Conservation (phyloP, 169 alveolate genomes). For the Cryptosporidium baileyi region DNA sequence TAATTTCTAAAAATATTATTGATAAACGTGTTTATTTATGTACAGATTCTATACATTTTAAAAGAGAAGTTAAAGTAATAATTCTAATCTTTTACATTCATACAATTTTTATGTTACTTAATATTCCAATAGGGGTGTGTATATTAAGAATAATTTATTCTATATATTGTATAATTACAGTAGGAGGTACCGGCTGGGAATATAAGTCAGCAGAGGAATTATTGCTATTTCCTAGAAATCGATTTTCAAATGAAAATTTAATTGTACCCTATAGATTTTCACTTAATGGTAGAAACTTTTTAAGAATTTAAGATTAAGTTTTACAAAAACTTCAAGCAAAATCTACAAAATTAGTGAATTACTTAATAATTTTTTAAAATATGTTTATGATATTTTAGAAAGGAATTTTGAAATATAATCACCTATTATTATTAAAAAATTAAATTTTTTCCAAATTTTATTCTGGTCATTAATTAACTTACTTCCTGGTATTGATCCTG, state of each 20-base stretch:
- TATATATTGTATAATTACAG: conserved; percentile 43
- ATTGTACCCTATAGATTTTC: conserved; percentile 51
- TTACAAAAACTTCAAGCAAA: background rate
- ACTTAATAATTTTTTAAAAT: background rate
- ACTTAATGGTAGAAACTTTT: conserved; percentile 43
- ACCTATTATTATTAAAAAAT: background rate
- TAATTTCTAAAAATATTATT: background rate
- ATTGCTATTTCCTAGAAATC: background rate
- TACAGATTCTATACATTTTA: background rate
- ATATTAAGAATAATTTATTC: conserved; percentile 41
- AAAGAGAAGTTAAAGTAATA: background rate
- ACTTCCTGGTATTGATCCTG: conserved; percentile 64
- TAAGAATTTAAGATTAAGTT: conserved; percentile 6
- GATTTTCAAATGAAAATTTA: conserved; percentile 6
- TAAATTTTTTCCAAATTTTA: background rate
- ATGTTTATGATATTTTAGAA: conserved; percentile 4
- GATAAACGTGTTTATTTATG: conserved; percentile 12
- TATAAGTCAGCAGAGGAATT: conserved; percentile 57
- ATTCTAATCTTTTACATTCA: background rate
- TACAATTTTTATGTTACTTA: conserved; percentile 19
- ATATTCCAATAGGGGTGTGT: conserved; percentile 26
- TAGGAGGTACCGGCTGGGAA: conserved; percentile 70
- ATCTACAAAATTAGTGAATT: background rate
- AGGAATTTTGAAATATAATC: conserved; percentile 29
- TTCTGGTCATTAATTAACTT: too few relatives aligned